Evolutionary conservation across 768 basidiomycete genomes (phyloP).

Genomic region (Flagelloscypha sp.): DNA sequence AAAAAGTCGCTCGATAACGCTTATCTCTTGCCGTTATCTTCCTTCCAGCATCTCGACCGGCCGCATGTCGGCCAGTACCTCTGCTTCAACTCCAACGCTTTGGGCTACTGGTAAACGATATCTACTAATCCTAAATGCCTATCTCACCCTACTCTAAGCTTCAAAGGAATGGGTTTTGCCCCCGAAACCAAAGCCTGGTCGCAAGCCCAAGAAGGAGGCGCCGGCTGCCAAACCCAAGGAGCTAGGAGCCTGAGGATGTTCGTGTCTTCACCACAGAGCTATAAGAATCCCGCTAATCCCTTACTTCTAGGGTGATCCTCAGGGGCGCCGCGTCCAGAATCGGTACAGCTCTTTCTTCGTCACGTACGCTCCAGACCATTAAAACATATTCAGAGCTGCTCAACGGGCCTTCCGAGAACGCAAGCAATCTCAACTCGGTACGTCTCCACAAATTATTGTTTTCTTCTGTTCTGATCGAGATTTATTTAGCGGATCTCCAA

Average conservation of each 20-base stretch:
- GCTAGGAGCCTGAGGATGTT: slow-evolving; percentile 36
- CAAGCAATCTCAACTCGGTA: slow-evolving; percentile 81
- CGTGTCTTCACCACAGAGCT: slow-evolving; percentile 7
- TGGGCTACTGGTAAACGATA: slow-evolving; percentile 64
- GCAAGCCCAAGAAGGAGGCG: slow-evolving; percentile 76
- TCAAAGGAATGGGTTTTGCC: slow-evolving; percentile 89
- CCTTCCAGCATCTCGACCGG: too few species aligned
- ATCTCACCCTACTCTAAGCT: slow-evolving; percentile 32
- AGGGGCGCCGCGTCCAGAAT: slow-evolving; percentile 70
- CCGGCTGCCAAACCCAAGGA: slow-evolving; percentile 26
- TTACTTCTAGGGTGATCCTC: slow-evolving; percentile 35
- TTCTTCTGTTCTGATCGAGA: too few species aligned
- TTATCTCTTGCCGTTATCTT: too few species aligned
- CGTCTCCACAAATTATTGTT: too few species aligned
- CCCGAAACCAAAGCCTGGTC: slow-evolving; percentile 78
- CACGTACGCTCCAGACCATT: slow-evolving; percentile 5
- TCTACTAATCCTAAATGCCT: slow-evolving; percentile 6
- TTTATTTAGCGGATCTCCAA: slow-evolving; percentile 82
- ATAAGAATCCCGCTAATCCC: slow-evolving; percentile 4
- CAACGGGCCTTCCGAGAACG: slow-evolving; percentile 87
- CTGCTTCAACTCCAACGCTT: slow-evolving; percentile 49
- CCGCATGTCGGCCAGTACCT: too few species aligned
- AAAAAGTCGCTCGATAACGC: too few species aligned
- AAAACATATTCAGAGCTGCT: slow-evolving; percentile 49
- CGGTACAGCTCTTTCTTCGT: slow-evolving; percentile 33